Evolutionary conservation across 805 yeast species (phyloP).

Genomic region (Lipomyces orientalis): DNA sequence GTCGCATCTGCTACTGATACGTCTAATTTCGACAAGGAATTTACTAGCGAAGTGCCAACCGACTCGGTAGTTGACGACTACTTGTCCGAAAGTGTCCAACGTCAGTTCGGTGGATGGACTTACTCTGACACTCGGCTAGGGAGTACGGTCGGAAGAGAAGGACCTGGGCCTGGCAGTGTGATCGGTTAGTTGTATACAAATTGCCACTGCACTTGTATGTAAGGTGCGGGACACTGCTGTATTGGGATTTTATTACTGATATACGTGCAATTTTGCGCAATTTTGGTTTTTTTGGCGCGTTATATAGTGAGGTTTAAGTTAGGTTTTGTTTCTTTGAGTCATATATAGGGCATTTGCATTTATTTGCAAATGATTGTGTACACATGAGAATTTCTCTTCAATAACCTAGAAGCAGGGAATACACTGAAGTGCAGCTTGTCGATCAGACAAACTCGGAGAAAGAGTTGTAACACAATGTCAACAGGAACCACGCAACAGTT

Average conservation of each 20-base stretch:
- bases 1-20: conserved; percentile 79
- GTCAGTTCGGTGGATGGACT: conserved; percentile 99
- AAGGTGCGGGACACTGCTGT: background rate
- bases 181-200: conserved; percentile 19
- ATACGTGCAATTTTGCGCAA: background rate
- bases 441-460: background rate
- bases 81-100: conserved; percentile 92
- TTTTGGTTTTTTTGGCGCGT: background rate
- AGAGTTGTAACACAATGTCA: background rate
- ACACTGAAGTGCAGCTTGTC: background rate
- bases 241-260: background rate
- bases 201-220: background rate
- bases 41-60: conserved; percentile 89
- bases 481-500: background rate
- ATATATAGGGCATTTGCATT: background rate
- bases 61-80: conserved; percentile 90
- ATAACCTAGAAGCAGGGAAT: background rate
- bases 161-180: conserved; percentile 36
- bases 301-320: background rate
- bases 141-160: conserved; percentile 34
- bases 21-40: conserved; percentile 89
- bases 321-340: background rate
- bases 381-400: background rate
- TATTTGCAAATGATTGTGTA: background rate
- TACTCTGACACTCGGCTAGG: conserved; percentile 52